Evolutionary conservation across 2,329 filamentous ascomycete genomes (phyloP), one percentile per base, ranked within the genome.

Genomic region (Colletotrichum nymphaeae): DNA sequence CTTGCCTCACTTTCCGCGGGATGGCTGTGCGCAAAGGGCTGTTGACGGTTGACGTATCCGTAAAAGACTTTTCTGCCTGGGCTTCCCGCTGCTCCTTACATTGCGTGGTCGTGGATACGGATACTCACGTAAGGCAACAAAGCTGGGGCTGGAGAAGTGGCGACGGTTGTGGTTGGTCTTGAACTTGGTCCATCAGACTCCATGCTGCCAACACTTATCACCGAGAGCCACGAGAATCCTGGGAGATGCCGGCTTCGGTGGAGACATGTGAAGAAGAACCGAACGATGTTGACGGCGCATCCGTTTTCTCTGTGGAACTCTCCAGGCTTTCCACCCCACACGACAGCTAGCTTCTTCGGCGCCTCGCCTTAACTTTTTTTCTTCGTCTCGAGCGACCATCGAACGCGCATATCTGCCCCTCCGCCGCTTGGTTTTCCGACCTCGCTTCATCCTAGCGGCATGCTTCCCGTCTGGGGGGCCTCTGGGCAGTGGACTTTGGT

Each of bases 221-320:
- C 14, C 37, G 37, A 49, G 24, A 49, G 42, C 19, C 37, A 46
- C 14, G 14, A 46, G 7, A 58, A 52, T 28, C 26, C 49, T 58
- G 58, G 58, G 69, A 57, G 42, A 57, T 65, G 28, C 57, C 32
- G 65, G 65, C n/a, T 56, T 32, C 9, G 55, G 70, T 69, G 66
- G 70, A 56, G 66, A 70, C 67, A 73, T 69, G 70, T 73, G 59
- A 73, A 65, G 67, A 69, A 42, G 26, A 42, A 65, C 59, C 67
- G 46, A 35, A 57, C 46, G 60, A 73, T 67, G 16, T 19, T 60
- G 66, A 73, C 66, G 69, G 70, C 42, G 35, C 30, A 60, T 35
- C 60, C 67, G 55, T 73, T 70, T 70, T 70, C 28, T 24, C 42
- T 19, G 55, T 53, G 59, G 52, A 32, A 58, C 22, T 60, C 42